Conservation (phyloP, 768 basidiomycete species). For the Xanthoconium stramineum region DNA sequence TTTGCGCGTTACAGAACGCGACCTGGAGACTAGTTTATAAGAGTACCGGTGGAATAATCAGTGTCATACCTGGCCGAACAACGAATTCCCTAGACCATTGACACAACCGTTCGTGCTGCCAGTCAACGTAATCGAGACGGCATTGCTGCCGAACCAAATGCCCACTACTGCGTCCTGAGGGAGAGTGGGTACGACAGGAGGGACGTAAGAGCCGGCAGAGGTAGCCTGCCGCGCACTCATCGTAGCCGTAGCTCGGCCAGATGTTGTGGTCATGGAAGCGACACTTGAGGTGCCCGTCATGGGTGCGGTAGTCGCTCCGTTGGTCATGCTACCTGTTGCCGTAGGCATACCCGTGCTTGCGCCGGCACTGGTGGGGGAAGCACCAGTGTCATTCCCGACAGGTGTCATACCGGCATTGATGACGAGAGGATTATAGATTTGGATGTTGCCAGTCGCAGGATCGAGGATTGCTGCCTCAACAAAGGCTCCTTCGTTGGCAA, state of each 20-base stretch:
- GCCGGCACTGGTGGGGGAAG: background rate
- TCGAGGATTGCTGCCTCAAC: constrained; percentile 31
- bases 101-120: constrained; percentile 21
- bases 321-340: background rate
- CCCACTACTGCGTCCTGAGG: constrained; percentile 24
- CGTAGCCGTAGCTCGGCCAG: background rate
- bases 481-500: constrained; percentile 23
- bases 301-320: background rate
- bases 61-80: constrained; percentile 24
- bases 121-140: constrained; percentile 19
- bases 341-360: background rate
- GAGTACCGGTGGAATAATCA: background rate
- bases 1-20: constrained; percentile 24
- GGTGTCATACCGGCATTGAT: constrained; percentile 28
- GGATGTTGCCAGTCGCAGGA: constrained; percentile 24
- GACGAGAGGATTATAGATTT: constrained; percentile 29
- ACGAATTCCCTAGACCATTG: constrained; percentile 20
- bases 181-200: constrained; percentile 23
- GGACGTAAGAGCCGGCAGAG: constrained; percentile 19
- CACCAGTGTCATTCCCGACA: constrained; percentile 2
- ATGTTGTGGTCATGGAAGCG: background rate
- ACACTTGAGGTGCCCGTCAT: background rate
- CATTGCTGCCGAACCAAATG: constrained; percentile 30
- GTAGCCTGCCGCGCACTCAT: constrained; percentile 11
- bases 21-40: constrained; percentile 12